Evolutionary conservation across 1,284 basidiomycete genomes (phyloP), one percentile per base, ranked within the genome.

Genomic region (Malassezia nana): DNA sequence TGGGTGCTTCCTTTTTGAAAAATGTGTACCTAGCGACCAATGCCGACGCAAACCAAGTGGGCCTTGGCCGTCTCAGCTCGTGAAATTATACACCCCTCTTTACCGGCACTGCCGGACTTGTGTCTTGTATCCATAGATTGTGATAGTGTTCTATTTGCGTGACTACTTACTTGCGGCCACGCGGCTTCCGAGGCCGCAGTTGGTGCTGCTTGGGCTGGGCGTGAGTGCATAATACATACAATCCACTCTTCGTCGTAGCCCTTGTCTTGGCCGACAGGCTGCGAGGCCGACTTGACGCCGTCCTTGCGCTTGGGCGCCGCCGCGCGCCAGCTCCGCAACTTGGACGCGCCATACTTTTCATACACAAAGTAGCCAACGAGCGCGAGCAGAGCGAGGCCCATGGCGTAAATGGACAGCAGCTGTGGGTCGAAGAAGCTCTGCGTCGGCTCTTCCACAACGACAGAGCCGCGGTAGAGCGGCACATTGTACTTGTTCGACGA

Each of bases 41-140:
- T 65, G 80, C 83, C 8, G 75, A 75, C 26, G 80, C 81, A 66
- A 85, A 89, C 75, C 76, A 78, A 46, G 79, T 89, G 52, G 83
- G 81, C 44, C 79, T 89, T 53, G 86, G 85, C 20, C 53, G 43
- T 6, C 58, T 66, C 25, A 62, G 60, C 43, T 32, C 45, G 35
- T 25, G 38, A 38, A 24, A 24, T 32, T 32, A 40, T 20, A 39
- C 28, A 50, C 25, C n/a, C n/a, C 29, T 29, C 3, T 42, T 29
- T 18, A 22, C 18, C n/a, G 20, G 38, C 8, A 40, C 20, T n/a
- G n/a, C n/a, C n/a, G n/a, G n/a, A n/a, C n/a, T n/a, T n/a, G n/a
- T n/a, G 16, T 16, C 18, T 20, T 38, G 18, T 38, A 38, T 38
- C 35, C 35, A 38, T 38, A 38, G 22, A 28, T 10, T 29, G 40